Conservation (phyloP, 2,329 filamentous ascomycete genomes). For the Penicillium hesseltinei region DNA sequence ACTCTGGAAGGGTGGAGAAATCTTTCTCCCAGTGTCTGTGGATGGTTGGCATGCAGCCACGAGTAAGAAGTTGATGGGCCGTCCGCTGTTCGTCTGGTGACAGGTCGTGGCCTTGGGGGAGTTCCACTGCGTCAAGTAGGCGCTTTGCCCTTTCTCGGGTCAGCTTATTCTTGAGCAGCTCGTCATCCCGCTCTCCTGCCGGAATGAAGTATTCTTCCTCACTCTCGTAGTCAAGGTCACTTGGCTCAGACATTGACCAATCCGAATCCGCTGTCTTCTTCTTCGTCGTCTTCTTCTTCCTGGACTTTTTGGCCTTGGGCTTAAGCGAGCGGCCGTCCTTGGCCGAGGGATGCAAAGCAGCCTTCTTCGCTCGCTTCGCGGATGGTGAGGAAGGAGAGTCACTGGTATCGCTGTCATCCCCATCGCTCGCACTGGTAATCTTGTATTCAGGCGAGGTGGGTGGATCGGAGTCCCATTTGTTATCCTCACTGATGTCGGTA, state of each 20-base stretch:
- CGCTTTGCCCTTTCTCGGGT: constrained; percentile 34
- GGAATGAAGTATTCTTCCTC: constrained; percentile 15
- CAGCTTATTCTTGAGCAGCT: constrained; percentile 28
- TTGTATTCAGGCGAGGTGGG: not conserved
- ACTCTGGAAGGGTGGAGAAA: constrained; percentile 53
- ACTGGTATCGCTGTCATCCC: not conserved
- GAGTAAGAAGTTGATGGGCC: constrained; percentile 55
- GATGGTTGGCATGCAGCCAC: constrained; percentile 57
- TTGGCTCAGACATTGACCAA: not conserved
- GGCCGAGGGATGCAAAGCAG: not conserved
- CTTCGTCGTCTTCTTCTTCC: not conserved
- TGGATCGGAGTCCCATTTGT: not conserved
- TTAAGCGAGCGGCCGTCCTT: not conserved
- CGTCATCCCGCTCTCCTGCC: constrained; percentile 23
- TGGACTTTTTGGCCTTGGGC: not conserved
- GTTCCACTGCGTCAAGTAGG: constrained; percentile 36
- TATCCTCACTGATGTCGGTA: not conserved
- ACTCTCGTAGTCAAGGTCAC: constrained; percentile 7
- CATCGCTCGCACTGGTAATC: not conserved
- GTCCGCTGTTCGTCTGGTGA: constrained; percentile 50
- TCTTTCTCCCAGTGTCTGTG: constrained; percentile 53
- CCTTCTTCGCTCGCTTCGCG: not conserved
- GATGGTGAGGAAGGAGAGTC: not conserved
- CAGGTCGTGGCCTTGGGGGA: constrained; percentile 47
- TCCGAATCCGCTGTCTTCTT: not conserved